Conservation (phyloP, 2,329 filamentous ascomycete genomes). For the Trichothecium roseum region DNA sequence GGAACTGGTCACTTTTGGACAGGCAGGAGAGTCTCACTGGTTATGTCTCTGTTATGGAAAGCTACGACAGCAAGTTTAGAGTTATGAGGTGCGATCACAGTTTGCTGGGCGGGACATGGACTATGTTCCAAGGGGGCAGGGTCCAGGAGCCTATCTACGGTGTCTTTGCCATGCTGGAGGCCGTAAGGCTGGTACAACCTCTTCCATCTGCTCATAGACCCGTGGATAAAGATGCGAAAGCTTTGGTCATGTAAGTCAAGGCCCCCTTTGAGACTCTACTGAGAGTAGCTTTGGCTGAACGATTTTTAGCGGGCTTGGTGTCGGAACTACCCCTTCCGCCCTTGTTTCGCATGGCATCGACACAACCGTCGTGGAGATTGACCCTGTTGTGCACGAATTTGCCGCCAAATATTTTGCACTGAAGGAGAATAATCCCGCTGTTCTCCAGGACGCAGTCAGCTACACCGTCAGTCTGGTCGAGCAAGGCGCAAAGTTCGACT, state of each 20-base stretch:
- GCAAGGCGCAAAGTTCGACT: conserved; percentile 55
- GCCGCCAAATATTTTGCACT: conserved; percentile 76
- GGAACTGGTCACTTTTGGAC: conserved; percentile 68
- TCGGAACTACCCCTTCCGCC: conserved; percentile 83
- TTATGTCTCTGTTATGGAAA: conserved; percentile 86
- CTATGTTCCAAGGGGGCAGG: conserved; percentile 38
- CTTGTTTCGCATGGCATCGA: conserved; percentile 80
- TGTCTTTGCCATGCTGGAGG: conserved; percentile 93
- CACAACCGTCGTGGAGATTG: conserved; percentile 91
- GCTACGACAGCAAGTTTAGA: conserved; percentile 57
- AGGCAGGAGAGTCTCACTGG: conserved; percentile 81
- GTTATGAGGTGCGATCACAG: conserved; percentile 91
- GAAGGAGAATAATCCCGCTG: conserved; percentile 64
- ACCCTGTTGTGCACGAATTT: conserved; percentile 78
- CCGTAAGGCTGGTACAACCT: conserved; percentile 65
- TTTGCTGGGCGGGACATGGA: conserved; percentile 87
- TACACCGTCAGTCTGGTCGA: conserved; percentile 44
- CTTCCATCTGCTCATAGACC: conserved; percentile 31
- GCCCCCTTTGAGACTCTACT: background rate
- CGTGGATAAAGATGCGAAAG: conserved; percentile 59
- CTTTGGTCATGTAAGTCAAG: conserved; percentile 67
- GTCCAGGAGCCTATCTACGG: conserved; percentile 84
- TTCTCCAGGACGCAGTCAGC: conserved; percentile 72
- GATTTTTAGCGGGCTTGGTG: conserved; percentile 69
- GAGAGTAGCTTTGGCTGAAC: too few species aligned